Evolutionary conservation across 2,329 filamentous ascomycete genomes (phyloP), one percentile per base, ranked within the genome.

Genomic region (Trichophyton mentagrophytes): DNA sequence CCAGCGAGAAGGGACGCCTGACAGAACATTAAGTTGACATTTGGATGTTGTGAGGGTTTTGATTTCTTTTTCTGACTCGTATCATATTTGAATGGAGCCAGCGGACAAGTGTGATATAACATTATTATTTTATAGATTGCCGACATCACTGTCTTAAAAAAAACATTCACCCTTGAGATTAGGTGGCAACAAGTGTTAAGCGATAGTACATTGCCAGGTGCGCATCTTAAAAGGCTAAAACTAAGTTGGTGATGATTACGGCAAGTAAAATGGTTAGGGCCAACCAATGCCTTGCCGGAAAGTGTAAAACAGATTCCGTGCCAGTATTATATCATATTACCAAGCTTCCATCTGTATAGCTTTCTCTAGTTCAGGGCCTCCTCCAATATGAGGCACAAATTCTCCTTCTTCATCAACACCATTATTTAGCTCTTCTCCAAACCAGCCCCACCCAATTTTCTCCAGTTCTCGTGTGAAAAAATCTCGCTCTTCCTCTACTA

Each of bases 401-500:
- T 65, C 68, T 17, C 63, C 67, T 58, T 71, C 67, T 17, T 65
- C 66, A 15, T 70, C 70, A 55, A 69, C 69, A 20, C 65, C 63
- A 65, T 66, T 30, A 67, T 40, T 42, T 58, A 71, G 65, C 44
- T 74, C 74, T 25, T 73, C 74, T 2, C 66, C 70, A n/a, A 68
- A 69, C 58, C 74, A 65, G 1, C 76, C 76, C 77, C 77, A 79
- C 5, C 76, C 86, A 71, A 89, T 79, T 71, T 84, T 88, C 70
- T 91, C 88, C 58, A 92, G 75, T 74, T 92, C 88, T 27, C 87
- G 78, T 42, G 83, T 81, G 69, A 92, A 92, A 71, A 92, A 92
- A 69, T 91, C 88, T 64, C 87, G 82, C 72, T 90, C 86, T 69
- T 89, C 86, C 58, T 83, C 80, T 70, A 88, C 77, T 51, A 86